Percentiles rank a stretch among this genome's conserved stretches.
These are phyloP conservation scores for Mikania micrantha DNA, from an alignment of 129 eudicot species.

Conservation along the genomic window DNA sequence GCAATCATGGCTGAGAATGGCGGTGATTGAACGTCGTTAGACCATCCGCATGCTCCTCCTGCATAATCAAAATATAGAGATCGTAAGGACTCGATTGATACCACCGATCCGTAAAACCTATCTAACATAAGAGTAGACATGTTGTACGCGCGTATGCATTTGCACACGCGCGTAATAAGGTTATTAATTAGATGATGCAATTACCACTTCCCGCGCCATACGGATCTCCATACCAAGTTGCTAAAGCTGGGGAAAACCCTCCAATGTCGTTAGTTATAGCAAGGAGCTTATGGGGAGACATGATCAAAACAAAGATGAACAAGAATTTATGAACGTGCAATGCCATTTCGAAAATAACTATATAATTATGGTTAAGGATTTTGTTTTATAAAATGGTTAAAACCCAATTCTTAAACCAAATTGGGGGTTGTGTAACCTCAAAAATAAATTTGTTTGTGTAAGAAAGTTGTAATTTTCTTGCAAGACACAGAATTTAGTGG, in stretches of 20 bases:
- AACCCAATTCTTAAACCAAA: neutral
- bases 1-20: slow-evolving; percentile 40
- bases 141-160: too few species aligned
- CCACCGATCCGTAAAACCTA: too few species aligned
- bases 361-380: too few species aligned
- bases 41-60: slow-evolving; percentile 51
- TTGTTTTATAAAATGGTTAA: neutral
- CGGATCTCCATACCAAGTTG: slow-evolving; percentile 40
- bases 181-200: neutral
- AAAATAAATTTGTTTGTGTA: slow-evolving; percentile 1
- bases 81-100: neutral
- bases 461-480: neutral
- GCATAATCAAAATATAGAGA: neutral
- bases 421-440: neutral
- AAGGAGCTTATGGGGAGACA: slow-evolving; percentile 2
- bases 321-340: neutral
- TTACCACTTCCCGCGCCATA: slow-evolving; percentile 45
- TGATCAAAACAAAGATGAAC: slow-evolving; percentile 16
- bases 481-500: slow-evolving; percentile 2
- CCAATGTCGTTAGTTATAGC: slow-evolving; percentile 1
- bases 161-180: neutral
- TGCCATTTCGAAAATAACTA: neutral
- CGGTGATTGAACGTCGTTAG: slow-evolving; percentile 21
- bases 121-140: too few species aligned
- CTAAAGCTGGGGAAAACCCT: slow-evolving; percentile 33